Base-by-base conservation (phyloP, 2,329 filamentous ascomycete species). In the Acephala macrosclerotiorum region DNA sequence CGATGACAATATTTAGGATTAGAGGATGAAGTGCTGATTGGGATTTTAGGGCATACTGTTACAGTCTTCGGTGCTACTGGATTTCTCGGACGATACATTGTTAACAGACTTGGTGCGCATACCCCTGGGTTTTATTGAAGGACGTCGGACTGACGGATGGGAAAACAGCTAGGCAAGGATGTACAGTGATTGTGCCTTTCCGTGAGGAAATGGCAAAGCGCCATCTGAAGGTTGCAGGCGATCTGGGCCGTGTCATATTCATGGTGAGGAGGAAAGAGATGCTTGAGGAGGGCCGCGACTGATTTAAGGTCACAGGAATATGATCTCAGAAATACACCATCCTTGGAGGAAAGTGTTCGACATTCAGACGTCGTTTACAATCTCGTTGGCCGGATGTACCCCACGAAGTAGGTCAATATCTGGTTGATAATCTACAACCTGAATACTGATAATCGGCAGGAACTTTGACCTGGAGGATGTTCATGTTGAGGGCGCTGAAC, bases 291-390 rank as follows among this genome's bases (percentile, higher is more conserved):
- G 20, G 6, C 2, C 42, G 29, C 36, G 58, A 29, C n/a, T 59
- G 26, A 36, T 66, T 26, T 9, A 1, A 18, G 29, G 9, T 33
- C 29, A 33, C 71, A 94, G 92, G 96, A 99, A 87, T 96, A 93
- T 80, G 96, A 99, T 76, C 85, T 99, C 67, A 90, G 89, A 77
- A 99, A 99, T 81, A 98, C 94, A 49, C 86, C 91, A 73, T 98
- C 95, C 35, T 96, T 99, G 74, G 96, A 99, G 79, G 94, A 97
- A 81, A 96, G 93, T 75, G 94, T 99, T 61, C 88, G 96, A 75
- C 96, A 99, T 80, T 98, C 95, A 49, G 96, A 99, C 78, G 91
- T 97, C 69, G 96, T 99, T 71, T 97, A 97, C 85, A 99, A 99
- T 81, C 84, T 99, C 74, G 86, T 97, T 76, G 96, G 96, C 71